Base-by-base conservation (phyloP, 2,329 filamentous ascomycete species). In the Trichoderma koningiopsis region DNA sequence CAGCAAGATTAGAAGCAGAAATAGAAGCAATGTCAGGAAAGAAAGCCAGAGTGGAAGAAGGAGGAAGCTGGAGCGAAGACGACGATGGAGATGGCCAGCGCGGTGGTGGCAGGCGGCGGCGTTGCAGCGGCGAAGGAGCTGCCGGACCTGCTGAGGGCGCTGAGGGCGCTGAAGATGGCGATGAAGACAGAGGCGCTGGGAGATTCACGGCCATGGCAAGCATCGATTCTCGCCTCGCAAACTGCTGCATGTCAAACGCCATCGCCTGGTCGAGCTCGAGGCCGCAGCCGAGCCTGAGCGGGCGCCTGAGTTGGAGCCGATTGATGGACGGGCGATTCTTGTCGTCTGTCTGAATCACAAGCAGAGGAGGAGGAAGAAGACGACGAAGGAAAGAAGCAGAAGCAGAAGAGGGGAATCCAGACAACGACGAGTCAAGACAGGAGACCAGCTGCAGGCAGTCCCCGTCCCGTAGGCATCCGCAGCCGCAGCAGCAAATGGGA, bases 301-400 rank as follows among this genome's bases (percentile, higher is more conserved):
- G 14, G 49, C 37, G 29, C 60, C 60, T 57, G 62, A 8, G 52
- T 52, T 37, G 33, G 52, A 65, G 22, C 62, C 52, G 29, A 65
- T 65, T 47, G 62, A 65, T 53, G 24, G 60, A 62, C 47, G 52
- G 43, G 27, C n/a, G 40, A 37, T 47, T 31, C 58, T 16, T 10
- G 33, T 35, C 33, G 33, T 35, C 33, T 35, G 7, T n/a, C 33
- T 19, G 11, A 37, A 55, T 40, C 10, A 33, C 49, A n/a, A 19
- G 40, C 61, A 31, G 61, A 35, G 14, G 4, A 37, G 6, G 13
- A 22, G 2, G 7, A 31, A 1, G 14, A 14, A 33, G 24, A 35
- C 19, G 22, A 29, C 6, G 4, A 55, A 40, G 49, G 22, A 11
- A 24, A 13, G 5, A 55, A 40, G 49, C n/a, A 13, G 8, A 55